phyloP scores from a whole-genome alignment of 2,329 filamentous ascomycete genomes.

The Venturia aucupariae region DNA sequence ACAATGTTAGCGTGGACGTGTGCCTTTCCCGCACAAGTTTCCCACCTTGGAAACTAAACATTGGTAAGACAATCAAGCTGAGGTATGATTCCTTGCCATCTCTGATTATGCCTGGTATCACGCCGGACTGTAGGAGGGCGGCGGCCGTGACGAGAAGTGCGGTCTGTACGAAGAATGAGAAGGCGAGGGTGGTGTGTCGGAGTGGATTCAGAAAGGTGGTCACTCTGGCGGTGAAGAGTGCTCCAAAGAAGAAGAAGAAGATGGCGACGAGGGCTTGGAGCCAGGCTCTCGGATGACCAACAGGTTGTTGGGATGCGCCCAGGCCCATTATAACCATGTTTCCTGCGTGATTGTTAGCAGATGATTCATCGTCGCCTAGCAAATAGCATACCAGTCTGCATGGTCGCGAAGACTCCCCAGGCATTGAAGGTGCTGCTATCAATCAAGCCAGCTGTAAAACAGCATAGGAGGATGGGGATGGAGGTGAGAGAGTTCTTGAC shows the following conservation, averaged over 20 bases:
- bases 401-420: slow-evolving; percentile 41
- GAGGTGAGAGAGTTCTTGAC: slow-evolving; percentile 10
- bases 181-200: slow-evolving; percentile 35
- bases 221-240: slow-evolving; percentile 28
- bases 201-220: slow-evolving; percentile 25
- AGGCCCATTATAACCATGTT: slow-evolving; percentile 57
- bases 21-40: neutral
- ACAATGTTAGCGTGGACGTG: neutral
- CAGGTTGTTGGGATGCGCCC: slow-evolving; percentile 45
- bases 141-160: slow-evolving; percentile 45
- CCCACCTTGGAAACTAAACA: slow-evolving; percentile 40
- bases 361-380: neutral
- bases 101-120: slow-evolving; percentile 8
- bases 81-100: slow-evolving; percentile 7
- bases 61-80: slow-evolving; percentile 21
- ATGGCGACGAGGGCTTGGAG: slow-evolving; percentile 46
- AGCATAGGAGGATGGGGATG: slow-evolving; percentile 33
- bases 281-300: slow-evolving; percentile 43
- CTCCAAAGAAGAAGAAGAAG: slow-evolving; percentile 44
- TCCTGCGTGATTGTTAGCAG: slow-evolving; percentile 27
- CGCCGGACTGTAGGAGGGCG: slow-evolving; percentile 34
- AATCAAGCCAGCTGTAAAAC: slow-evolving; percentile 38
- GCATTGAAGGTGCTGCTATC: slow-evolving; percentile 41
- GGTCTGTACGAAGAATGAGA: slow-evolving; percentile 45
- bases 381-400: slow-evolving; percentile 39